A percentile compares a stretch with the other conserved stretches of the same genome.
phyloP scores from a whole-genome alignment of 1,284 basidiomycete genomes.

The Cryptococcus sp. region DNA sequence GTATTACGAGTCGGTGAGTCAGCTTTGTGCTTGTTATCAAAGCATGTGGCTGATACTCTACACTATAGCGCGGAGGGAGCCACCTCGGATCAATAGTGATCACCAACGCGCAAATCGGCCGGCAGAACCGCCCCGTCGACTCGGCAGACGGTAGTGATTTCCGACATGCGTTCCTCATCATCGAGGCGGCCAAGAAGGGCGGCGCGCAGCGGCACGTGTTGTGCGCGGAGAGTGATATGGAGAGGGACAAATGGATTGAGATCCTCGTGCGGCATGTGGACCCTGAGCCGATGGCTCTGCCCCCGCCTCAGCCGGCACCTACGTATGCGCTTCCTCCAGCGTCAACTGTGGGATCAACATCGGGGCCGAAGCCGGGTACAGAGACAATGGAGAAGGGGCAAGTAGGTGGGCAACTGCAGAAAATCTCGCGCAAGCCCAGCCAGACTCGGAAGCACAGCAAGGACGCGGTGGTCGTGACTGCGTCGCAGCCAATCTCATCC shows the following conservation, averaged over 20 bases:
- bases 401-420: too few relatives aligned
- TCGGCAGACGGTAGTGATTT: conserved; percentile 82
- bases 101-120: conserved; percentile 80
- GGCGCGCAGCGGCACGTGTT: conserved; percentile 81
- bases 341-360: conserved; percentile 11
- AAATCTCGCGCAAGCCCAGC: conserved; percentile 23
- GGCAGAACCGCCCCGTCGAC: conserved; percentile 58
- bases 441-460: conserved; percentile 53
- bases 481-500: conserved; percentile 61
- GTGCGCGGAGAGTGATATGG: conserved; percentile 90
- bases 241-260: conserved; percentile 92
- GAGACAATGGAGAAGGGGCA: conserved; percentile 5
- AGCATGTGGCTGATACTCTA: conserved; percentile 4
- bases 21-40: conserved; percentile 5
- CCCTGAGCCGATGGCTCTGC: conserved; percentile 14
- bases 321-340: conserved; percentile 29
- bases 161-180: conserved; percentile 93
- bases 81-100: conserved; percentile 86
- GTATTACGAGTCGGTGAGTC: conserved; percentile 90
- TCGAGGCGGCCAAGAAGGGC: conserved; percentile 70
- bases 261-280: conserved; percentile 73
- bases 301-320: not conserved
- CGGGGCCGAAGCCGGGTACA: not conserved
- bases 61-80: conserved; percentile 71
- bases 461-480: conserved; percentile 58